These are phyloP conservation scores for Asterochloris sp. DNA, from an alignment of 139 green algal genomes.

Conservation along the genomic window DNA sequence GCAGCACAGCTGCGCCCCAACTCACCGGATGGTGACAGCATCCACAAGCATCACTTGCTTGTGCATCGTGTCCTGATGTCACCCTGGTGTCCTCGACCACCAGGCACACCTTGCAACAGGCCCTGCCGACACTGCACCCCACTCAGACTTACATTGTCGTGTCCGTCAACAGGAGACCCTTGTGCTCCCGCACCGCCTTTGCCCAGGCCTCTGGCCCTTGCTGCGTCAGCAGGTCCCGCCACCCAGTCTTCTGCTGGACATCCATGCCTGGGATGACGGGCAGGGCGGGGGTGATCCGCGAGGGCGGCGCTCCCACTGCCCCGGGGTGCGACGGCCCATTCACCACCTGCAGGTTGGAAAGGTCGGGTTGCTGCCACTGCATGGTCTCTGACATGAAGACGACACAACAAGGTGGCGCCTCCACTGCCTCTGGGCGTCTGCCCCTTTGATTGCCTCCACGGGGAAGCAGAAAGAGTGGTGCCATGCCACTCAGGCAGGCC, in stretches of 20 bases:
- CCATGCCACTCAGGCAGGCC: too few species aligned
- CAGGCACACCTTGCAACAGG: too few species aligned
- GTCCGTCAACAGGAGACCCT: conserved; percentile 88
- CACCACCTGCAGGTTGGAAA: conserved; percentile 47
- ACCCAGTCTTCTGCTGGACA: conserved; percentile 45
- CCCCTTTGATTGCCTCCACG: too few species aligned
- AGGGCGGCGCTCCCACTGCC: conserved; percentile 59
- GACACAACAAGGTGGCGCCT: too few species aligned
- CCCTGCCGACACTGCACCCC: too few species aligned
- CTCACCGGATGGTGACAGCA: too few species aligned
- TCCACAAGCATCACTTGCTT: too few species aligned
- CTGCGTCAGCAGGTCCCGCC: conserved; percentile 65
- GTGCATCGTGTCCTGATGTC: too few species aligned
- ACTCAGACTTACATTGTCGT: conserved; percentile 69
- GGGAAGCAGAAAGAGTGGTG: too few species aligned
- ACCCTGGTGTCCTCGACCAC: too few species aligned
- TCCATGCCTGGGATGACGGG: conserved; percentile 39
- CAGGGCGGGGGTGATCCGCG: conserved; percentile 33
- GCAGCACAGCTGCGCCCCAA: too few species aligned
- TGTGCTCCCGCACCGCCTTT: conserved; percentile 75
- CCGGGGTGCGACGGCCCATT: conserved; percentile 85
- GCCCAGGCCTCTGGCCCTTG: conserved; percentile 85
- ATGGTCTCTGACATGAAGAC: background rate
- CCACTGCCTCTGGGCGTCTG: too few species aligned
- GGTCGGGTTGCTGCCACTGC: background rate